Conservation (phyloP, 176 grass and related monocot species). For the Elaeis guineensis region DNA sequence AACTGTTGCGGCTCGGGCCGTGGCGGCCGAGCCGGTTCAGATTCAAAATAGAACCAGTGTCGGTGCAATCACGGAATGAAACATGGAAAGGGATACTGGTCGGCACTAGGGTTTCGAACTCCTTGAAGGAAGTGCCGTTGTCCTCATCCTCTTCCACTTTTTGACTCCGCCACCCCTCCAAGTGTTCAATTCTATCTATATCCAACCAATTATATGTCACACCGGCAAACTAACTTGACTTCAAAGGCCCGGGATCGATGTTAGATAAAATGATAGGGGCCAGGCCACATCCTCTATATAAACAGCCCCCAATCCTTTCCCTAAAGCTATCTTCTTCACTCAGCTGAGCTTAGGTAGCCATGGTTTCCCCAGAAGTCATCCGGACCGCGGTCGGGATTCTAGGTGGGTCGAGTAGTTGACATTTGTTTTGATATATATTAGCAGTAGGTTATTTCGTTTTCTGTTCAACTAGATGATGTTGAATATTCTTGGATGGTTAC, state of each 20-base stretch:
- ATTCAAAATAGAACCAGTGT: neutral
- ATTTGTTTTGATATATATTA: neutral
- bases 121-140: neutral
- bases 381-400: constrained; percentile 68
- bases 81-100: neutral
- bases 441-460: neutral
- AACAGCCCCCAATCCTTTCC: neutral
- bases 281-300: constrained; percentile 21
- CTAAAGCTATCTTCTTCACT: neutral
- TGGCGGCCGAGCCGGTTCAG: neutral
- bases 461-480: neutral
- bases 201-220: neutral
- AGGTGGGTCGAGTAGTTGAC: constrained; percentile 24
- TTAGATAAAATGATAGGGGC: constrained; percentile 3
- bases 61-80: neutral
- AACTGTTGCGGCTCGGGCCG: too few species aligned
- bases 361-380: constrained; percentile 57
- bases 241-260: neutral
- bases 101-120: neutral
- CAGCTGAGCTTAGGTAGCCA: constrained; percentile 4
- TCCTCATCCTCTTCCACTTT: neutral
- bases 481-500: neutral
- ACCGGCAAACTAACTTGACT: too few species aligned
- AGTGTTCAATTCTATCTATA: neutral
- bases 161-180: neutral